Conservation (phyloP, 2,329 filamentous ascomycete genomes). For the Colletotrichum orchidophilum region DNA sequence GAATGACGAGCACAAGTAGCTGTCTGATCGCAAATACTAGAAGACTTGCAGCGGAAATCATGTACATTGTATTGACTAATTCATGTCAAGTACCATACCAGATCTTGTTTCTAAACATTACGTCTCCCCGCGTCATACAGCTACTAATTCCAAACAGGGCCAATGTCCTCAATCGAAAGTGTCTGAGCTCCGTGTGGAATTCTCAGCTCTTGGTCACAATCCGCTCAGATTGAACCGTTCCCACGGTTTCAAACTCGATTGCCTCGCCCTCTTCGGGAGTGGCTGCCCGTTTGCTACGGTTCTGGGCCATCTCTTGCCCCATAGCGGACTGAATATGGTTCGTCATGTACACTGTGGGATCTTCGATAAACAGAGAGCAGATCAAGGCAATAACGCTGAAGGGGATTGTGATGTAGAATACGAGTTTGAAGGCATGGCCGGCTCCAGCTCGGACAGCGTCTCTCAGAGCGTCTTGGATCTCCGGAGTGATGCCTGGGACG, state of each 20-base stretch:
- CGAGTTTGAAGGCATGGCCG: constrained; percentile 29
- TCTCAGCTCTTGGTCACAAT: background rate
- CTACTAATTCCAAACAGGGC: background rate
- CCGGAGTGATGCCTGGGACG: constrained; percentile 32
- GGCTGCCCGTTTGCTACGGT: background rate
- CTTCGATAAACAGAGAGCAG: constrained; percentile 20
- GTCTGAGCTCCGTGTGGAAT: background rate
- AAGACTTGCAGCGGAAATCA: too few species aligned
- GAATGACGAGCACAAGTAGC: too few species aligned
- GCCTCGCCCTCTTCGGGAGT: background rate
- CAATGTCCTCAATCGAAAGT: background rate
- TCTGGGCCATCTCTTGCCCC: background rate
- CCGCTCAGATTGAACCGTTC: background rate
- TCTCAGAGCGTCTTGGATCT: constrained; percentile 11
- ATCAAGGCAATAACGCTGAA: constrained; percentile 26
- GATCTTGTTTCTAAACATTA: background rate
- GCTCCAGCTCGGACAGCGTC: constrained; percentile 19
- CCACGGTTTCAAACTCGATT: constrained; percentile 23
- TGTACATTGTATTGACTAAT: background rate
- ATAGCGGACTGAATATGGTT: constrained; percentile 33
- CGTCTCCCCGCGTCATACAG: too few species aligned
- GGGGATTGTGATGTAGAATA: constrained; percentile 30
- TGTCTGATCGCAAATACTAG: accelerated
- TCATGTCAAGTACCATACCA: background rate
- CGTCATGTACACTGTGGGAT: constrained; percentile 34